Conservation (phyloP, 495 filamentous ascomycete species). For the Talaromyces nanjingensis region DNA sequence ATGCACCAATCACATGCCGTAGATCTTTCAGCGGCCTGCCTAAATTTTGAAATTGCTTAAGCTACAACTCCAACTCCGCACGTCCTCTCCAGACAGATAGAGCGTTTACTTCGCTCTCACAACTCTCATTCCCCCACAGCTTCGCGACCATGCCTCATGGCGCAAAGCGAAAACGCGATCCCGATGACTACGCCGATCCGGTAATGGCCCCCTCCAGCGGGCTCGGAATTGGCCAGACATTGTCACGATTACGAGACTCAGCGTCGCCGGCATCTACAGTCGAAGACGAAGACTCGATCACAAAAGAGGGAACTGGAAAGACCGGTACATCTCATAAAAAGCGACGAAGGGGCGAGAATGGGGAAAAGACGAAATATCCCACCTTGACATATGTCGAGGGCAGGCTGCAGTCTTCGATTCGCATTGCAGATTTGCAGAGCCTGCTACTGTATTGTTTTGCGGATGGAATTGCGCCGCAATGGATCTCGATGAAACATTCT, state of each 20-base stretch:
- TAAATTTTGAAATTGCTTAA: background rate
- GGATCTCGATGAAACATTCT: conserved; percentile 74
- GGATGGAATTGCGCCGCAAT: conserved; percentile 77
- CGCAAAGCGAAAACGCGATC: conserved; percentile 29
- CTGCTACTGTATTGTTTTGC: conserved; percentile 85
- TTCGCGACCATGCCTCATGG: background rate
- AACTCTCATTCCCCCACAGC: too few relatives aligned
- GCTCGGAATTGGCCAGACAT: conserved; percentile 27
- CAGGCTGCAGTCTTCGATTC: conserved; percentile 65
- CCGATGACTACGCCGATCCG: conserved; percentile 19
- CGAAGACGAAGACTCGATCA: conserved; percentile 13
- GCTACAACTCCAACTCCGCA: background rate
- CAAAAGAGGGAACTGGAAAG: conserved; percentile 3
- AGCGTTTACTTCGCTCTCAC: background rate
- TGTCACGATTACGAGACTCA: conserved; percentile 22
- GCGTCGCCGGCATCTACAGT: conserved; percentile 19
- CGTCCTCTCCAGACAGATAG: background rate
- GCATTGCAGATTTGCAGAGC: conserved; percentile 70
- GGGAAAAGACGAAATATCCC: conserved; percentile 69
- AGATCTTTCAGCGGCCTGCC: background rate
- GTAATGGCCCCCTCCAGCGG: conserved; percentile 11
- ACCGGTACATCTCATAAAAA: conserved; percentile 20
- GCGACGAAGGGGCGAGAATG: conserved; percentile 23
- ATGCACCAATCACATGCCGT: background rate
- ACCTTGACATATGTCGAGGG: conserved; percentile 60